phyloP scores from a whole-genome alignment of 306 rosid genomes.

The Rosa multiflora region DNA sequence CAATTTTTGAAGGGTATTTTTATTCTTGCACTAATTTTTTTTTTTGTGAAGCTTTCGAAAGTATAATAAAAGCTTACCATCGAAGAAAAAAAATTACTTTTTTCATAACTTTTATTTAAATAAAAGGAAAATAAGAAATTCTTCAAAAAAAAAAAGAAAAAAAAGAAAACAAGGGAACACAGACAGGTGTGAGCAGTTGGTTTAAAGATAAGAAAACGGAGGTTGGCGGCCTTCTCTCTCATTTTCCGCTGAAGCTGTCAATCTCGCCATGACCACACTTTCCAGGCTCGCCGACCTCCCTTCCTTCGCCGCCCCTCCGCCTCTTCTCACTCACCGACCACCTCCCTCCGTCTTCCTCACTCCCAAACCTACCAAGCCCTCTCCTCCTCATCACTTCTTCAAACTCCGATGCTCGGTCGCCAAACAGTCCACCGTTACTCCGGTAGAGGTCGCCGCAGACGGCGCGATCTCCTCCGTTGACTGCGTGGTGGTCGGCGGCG shows the following conservation, averaged over 20 bases:
- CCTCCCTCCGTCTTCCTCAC: slow-evolving; percentile 12
- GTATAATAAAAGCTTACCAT: no score
- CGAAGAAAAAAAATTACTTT: no score
- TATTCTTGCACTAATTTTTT: no score
- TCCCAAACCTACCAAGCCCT: slow-evolving; percentile 11
- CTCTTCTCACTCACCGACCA: slow-evolving; percentile 27
- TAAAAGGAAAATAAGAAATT: no score
- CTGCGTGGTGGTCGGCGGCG: slow-evolving; percentile 81
- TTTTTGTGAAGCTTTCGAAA: no score
- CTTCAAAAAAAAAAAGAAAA: no score
- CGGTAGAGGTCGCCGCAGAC: slow-evolving; percentile 19
- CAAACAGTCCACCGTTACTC: slow-evolving; percentile 46
- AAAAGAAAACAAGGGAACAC: background rate
- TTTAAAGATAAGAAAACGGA: slow-evolving; percentile 34
- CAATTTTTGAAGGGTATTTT: no score
- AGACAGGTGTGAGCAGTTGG: background rate
- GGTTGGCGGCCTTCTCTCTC: background rate
- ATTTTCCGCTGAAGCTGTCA: background rate
- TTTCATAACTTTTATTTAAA: no score
- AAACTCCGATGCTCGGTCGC: slow-evolving; percentile 62
- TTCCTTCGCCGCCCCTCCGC: slow-evolving; percentile 29
- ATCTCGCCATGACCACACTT: slow-evolving; percentile 37
- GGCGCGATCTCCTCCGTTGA: slow-evolving; percentile 33
- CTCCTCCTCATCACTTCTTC: slow-evolving; percentile 6
- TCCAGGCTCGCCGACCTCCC: slow-evolving; percentile 19